These are phyloP conservation scores for Diaporthe sp. DNA, from an alignment of 2,329 filamentous ascomycete genomes.

Conservation along the genomic window DNA sequence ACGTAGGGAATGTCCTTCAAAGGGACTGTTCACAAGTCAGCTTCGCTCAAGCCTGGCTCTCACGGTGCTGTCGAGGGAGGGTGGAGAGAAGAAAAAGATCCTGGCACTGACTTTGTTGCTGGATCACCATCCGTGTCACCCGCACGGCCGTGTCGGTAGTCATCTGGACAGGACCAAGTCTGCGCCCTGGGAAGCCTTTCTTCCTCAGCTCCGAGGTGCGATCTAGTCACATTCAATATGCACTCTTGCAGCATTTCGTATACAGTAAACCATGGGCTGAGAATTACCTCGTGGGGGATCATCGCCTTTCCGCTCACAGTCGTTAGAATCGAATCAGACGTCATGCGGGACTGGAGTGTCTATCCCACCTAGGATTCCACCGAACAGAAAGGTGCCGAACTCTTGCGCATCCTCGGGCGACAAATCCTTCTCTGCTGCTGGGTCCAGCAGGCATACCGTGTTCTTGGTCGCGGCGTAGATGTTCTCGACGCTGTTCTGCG, in stretches of 20 bases:
- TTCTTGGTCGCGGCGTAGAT: slow-evolving; percentile 79
- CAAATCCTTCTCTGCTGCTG: slow-evolving; percentile 82
- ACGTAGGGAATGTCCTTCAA: slow-evolving; percentile 84
- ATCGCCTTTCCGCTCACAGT: slow-evolving; percentile 70
- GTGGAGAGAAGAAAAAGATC: neutral
- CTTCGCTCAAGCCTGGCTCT: slow-evolving; percentile 16
- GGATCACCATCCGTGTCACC: slow-evolving; percentile 89
- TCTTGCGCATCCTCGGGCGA: slow-evolving; percentile 81
- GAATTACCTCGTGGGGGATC: slow-evolving; percentile 87
- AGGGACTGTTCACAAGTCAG: slow-evolving; percentile 63
- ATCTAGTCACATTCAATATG: slow-evolving; percentile 63
- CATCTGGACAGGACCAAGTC: slow-evolving; percentile 95
- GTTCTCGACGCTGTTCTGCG: slow-evolving; percentile 83
- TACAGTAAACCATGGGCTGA: neutral
- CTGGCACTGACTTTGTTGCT: slow-evolving; percentile 76
- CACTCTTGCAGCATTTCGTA: neutral
- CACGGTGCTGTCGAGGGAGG: too few relatives aligned
- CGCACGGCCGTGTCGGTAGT: slow-evolving; percentile 97
- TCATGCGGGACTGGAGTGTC: neutral
- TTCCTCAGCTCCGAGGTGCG: slow-evolving; percentile 94
- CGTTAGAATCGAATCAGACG: slow-evolving; percentile 17
- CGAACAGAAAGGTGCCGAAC: slow-evolving; percentile 95
- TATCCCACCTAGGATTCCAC: slow-evolving; percentile 86
- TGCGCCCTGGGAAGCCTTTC: slow-evolving; percentile 89
- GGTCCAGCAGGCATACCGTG: slow-evolving; percentile 89